A percentile compares a stretch with the other conserved stretches of the same genome.
Evolutionary conservation across 2,329 filamentous ascomycete genomes (phyloP).

Genomic region (Cladophialophora yegresii): DNA sequence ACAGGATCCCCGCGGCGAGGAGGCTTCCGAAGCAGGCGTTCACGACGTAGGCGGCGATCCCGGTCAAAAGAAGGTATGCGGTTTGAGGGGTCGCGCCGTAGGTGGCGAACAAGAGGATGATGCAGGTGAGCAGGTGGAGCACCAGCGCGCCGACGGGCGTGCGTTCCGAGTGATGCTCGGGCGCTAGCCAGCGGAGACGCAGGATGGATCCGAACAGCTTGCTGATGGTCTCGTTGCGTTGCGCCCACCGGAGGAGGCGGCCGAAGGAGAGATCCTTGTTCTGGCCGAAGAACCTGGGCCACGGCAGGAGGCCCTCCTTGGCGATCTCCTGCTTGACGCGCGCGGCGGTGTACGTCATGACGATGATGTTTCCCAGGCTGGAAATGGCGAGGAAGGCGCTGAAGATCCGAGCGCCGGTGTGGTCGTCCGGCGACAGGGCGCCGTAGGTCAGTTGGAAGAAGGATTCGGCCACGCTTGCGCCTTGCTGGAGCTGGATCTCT

Average conservation of each 20-base stretch:
- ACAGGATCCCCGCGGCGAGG: constrained; percentile 30
- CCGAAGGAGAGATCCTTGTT: constrained; percentile 36
- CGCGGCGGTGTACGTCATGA: constrained; percentile 58
- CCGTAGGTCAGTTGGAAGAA: constrained; percentile 42
- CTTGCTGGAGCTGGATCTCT: not conserved
- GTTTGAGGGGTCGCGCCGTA: constrained; percentile 33
- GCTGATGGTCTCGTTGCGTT: not conserved
- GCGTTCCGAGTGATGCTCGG: constrained; percentile 38
- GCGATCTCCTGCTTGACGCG: constrained; percentile 63
- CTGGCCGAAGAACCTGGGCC: constrained; percentile 51
- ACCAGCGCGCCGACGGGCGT: constrained; percentile 44
- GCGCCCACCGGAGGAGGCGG: constrained; percentile 23
- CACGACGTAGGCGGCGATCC: constrained; percentile 48
- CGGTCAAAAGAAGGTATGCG: constrained; percentile 41
- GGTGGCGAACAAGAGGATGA: constrained; percentile 43
- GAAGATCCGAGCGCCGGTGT: constrained; percentile 44
- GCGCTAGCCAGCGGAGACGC: constrained; percentile 4
- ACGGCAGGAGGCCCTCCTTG: constrained; percentile 59
- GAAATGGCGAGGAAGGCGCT: constrained; percentile 57
- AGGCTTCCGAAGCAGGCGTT: constrained; percentile 40
- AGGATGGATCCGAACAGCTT: not conserved
- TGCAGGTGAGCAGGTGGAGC: constrained; percentile 45
- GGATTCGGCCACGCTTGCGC: constrained; percentile 26
- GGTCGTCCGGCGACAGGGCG: constrained; percentile 7
- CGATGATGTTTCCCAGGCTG: constrained; percentile 59